A percentile compares a stretch with the other conserved stretches of the same genome.
These are phyloP conservation scores for Umbilicus rupestris DNA, from an alignment of 164 flowering plant species.

Conservation along the genomic window DNA sequence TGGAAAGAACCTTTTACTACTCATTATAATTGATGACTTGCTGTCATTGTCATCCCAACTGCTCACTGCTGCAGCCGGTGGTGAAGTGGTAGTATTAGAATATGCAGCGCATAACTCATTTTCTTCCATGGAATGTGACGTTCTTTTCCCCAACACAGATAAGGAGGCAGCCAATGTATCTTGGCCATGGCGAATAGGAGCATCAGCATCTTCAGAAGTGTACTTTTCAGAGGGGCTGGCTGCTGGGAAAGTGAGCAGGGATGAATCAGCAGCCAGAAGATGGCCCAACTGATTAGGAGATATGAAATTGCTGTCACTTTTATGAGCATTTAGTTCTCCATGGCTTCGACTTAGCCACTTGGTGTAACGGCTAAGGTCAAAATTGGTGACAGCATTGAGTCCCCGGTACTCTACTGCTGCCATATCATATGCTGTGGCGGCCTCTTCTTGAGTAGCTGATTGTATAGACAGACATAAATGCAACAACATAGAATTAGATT, in stretches of 20 bases:
- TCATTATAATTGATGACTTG: background rate
- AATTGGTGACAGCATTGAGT: constrained; percentile 48
- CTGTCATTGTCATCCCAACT: background rate
- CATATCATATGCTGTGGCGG: constrained; percentile 59
- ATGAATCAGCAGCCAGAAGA: constrained; percentile 4
- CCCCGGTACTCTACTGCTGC: constrained; percentile 56
- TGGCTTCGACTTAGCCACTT: constrained; percentile 11
- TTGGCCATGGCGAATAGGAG: background rate
- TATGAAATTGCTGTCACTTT: background rate
- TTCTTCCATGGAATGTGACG: background rate
- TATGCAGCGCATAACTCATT: background rate
- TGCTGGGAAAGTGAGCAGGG: background rate
- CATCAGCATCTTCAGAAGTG: background rate
- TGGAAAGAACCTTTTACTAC: background rate
- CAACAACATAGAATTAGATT: background rate
- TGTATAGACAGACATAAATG: background rate
- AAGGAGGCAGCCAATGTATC: background rate
- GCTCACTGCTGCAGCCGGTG: background rate
- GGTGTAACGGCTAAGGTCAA: constrained; percentile 37
- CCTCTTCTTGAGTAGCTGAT: constrained; percentile 54
- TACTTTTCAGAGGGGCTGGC: background rate
- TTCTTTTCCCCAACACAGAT: too few relatives aligned
- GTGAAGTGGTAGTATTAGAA: background rate
- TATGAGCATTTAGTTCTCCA: background rate
- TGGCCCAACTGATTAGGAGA: background rate